Evolutionary conservation across 345 rosid genomes (phyloP).

Genomic region (Pelargonium nanum): DNA sequence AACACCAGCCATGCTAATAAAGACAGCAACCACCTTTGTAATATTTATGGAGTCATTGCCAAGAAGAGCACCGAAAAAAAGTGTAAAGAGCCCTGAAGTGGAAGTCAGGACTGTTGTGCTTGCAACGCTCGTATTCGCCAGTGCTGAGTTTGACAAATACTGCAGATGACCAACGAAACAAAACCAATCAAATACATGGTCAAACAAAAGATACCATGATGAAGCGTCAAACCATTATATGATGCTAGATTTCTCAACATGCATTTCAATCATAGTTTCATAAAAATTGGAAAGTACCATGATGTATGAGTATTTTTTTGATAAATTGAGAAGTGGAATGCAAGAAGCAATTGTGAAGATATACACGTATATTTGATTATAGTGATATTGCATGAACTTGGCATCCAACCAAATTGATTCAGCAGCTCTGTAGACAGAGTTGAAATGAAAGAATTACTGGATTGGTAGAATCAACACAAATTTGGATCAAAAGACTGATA

Average conservation of each 20-base stretch:
- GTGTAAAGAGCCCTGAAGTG: constrained; percentile 60
- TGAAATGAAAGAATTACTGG: too few relatives aligned
- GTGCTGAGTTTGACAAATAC: constrained; percentile 49
- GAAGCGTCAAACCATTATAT: neutral
- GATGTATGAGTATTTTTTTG: neutral
- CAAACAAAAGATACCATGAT: neutral
- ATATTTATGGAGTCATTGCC: constrained; percentile 43
- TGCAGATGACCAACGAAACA: constrained; percentile 19
- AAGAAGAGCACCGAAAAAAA: constrained; percentile 49
- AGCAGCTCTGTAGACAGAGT: too few relatives aligned
- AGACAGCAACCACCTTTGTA: constrained; percentile 47
- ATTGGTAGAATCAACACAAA: too few relatives aligned
- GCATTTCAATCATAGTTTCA: neutral
- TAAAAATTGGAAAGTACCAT: neutral
- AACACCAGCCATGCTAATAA: constrained; percentile 56
- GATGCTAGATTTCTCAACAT: neutral
- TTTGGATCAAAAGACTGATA: too few relatives aligned
- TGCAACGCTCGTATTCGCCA: constrained; percentile 62
- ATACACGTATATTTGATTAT: too few relatives aligned
- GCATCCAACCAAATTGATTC: too few relatives aligned
- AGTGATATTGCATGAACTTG: too few relatives aligned
- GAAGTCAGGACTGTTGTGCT: constrained; percentile 58
- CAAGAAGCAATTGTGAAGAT: neutral
- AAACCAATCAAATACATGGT: constrained; percentile 1
- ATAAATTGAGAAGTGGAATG: neutral